A percentile compares a stretch with the other conserved stretches of the same genome.
Conservation (phyloP, 202 grass and related monocot genomes). For the Carex arenaria region DNA sequence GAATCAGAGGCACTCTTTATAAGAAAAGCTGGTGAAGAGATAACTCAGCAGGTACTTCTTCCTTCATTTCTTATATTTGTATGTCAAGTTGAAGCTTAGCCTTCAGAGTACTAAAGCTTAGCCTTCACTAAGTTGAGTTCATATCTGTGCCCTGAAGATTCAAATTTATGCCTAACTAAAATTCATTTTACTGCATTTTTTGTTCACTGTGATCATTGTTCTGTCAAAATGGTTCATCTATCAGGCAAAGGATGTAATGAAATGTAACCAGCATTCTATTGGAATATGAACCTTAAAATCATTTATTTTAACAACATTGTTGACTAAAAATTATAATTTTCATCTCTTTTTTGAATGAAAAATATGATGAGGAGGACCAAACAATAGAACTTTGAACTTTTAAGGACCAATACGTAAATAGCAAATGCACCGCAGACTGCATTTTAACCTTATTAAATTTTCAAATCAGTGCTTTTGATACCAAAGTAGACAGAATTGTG, state of each 20-base stretch:
- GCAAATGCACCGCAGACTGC: background rate
- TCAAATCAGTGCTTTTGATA: background rate
- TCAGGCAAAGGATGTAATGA: background rate
- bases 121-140: background rate
- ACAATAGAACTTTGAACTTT: background rate
- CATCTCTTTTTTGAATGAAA: background rate
- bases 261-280: background rate
- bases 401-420: background rate
- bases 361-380: background rate
- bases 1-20: conserved; percentile 83
- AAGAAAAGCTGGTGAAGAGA: conserved; percentile 73
- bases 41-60: conserved; percentile 62
- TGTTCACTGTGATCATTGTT: background rate
- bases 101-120: background rate
- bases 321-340: background rate
- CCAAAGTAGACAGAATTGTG: background rate
- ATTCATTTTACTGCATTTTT: background rate
- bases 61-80: background rate
- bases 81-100: background rate
- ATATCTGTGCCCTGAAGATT: background rate
- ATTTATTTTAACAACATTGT: background rate
- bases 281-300: background rate
- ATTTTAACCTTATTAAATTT: background rate
- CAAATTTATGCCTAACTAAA: background rate
- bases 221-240: background rate